Percentiles rank a stretch among this genome's conserved stretches.
phyloP scores from a whole-genome alignment of 192 early-diverging fungal species.

The Physocladia obscura region DNA sequence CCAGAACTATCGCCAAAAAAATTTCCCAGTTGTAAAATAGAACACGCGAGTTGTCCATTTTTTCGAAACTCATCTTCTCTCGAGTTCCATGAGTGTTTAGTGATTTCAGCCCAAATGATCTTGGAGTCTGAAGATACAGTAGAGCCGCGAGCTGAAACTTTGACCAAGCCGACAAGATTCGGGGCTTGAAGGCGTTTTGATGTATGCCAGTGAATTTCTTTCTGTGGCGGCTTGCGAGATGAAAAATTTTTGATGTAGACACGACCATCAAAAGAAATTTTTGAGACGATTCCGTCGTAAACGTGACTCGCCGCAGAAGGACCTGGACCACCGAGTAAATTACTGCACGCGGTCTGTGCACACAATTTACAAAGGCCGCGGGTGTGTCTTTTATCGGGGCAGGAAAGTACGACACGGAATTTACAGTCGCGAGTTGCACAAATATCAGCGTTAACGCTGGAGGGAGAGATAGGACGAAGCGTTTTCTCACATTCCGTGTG shows the following conservation, averaged over 20 bases:
- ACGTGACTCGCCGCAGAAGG: slow-evolving; percentile 28
- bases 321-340: slow-evolving; percentile 7
- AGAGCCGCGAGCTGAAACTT: slow-evolving; percentile 11
- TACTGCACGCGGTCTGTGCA: slow-evolving; percentile 2
- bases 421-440: slow-evolving; percentile 18
- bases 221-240: slow-evolving; percentile 32
- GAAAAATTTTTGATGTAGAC: slow-evolving; percentile 18
- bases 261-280: slow-evolving; percentile 24
- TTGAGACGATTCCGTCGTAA: slow-evolving; percentile 34
- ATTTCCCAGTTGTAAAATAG: slow-evolving; percentile 25
- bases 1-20: too few species aligned
- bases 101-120: slow-evolving; percentile 35
- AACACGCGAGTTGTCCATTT: slow-evolving; percentile 27
- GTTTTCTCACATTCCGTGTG: slow-evolving; percentile 34
- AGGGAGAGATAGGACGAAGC: slow-evolving; percentile 25
- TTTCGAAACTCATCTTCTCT: slow-evolving; percentile 30
- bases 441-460: not conserved
- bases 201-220: slow-evolving; percentile 36
- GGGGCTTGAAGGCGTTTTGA: slow-evolving; percentile 29
- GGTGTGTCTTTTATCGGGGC: slow-evolving; percentile 27
- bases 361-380: slow-evolving; percentile 25
- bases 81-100: slow-evolving; percentile 7
- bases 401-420: slow-evolving; percentile 4
- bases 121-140: not conserved
- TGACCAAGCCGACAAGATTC: slow-evolving; percentile 37